These are phyloP conservation scores for Omphalea diandra DNA, from an alignment of 441 rosid species.

Conservation along the genomic window DNA sequence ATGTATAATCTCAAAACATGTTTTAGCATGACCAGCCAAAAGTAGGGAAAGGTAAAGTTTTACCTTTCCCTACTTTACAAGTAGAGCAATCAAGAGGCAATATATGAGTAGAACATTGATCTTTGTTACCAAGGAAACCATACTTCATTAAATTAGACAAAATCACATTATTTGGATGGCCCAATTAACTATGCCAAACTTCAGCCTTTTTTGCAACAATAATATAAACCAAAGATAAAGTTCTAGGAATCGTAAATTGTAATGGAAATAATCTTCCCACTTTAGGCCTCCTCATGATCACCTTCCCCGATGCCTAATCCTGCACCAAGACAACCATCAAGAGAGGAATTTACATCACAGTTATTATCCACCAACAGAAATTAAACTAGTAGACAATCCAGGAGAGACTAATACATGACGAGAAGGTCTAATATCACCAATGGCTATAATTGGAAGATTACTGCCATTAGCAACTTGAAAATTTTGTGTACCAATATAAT, in stretches of 20 bases:
- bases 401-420: not conserved
- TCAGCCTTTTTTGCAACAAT: not conserved
- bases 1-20: conserved; percentile 1
- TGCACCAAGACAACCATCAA: not conserved
- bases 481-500: not conserved
- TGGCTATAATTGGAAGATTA: not conserved
- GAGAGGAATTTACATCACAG: not conserved
- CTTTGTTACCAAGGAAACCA: not conserved
- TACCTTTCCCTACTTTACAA: not conserved
- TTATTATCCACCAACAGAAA: not conserved
- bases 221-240: not conserved
- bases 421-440: not conserved
- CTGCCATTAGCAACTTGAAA: conserved; percentile 5
- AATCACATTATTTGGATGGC: too few relatives aligned
- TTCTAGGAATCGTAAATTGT: not conserved
- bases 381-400: not conserved
- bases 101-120: not conserved
- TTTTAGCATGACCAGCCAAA: not conserved
- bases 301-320: not conserved
- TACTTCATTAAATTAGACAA: not conserved
- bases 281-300: too few relatives aligned
- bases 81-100: not conserved
- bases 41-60: not conserved
- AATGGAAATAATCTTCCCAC: not conserved
- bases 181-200: too few relatives aligned